A percentile compares a stretch with the other conserved stretches of the same genome.
Conservation (phyloP, 2,329 filamentous ascomycete species). For the Drechslerella stenobrocha region DNA sequence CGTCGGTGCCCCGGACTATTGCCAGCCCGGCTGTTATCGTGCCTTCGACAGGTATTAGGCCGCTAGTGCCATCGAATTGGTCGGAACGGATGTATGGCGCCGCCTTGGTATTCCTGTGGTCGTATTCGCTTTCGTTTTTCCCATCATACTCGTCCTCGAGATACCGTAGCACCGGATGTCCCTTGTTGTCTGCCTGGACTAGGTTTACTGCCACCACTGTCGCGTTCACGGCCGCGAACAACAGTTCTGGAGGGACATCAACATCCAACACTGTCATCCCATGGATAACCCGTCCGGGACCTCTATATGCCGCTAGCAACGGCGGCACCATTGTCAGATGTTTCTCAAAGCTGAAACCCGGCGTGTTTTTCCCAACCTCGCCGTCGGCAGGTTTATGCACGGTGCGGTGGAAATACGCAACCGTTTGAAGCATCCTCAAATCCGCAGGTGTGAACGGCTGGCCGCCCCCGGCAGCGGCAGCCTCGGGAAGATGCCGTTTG, state of each 20-base stretch:
- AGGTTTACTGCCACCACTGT: slow-evolving; percentile 69
- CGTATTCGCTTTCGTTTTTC: background rate
- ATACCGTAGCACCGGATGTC: slow-evolving; percentile 22
- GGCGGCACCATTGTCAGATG: slow-evolving; percentile 65
- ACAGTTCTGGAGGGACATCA: slow-evolving; percentile 62
- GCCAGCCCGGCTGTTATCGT: slow-evolving; percentile 66
- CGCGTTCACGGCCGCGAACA: slow-evolving; percentile 70
- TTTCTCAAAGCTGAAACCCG: slow-evolving; percentile 54
- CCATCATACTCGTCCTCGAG: slow-evolving; percentile 39
- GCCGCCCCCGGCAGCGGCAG: slow-evolving; percentile 54
- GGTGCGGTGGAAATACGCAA: slow-evolving; percentile 72
- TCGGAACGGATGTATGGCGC: slow-evolving; percentile 28
- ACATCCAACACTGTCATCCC: slow-evolving; percentile 71
- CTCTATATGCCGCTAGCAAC: slow-evolving; percentile 66
- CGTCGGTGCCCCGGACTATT: slow-evolving; percentile 71
- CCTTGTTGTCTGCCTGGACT: slow-evolving; percentile 60
- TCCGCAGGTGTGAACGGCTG: slow-evolving; percentile 62
- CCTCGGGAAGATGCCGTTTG: slow-evolving; percentile 19
- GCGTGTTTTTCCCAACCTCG: slow-evolving; percentile 18
- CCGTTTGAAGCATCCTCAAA: slow-evolving; percentile 72
- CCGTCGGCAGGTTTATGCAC: slow-evolving; percentile 8
- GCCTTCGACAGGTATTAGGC: slow-evolving; percentile 63
- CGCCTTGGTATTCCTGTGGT: slow-evolving; percentile 50
- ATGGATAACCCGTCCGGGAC: slow-evolving; percentile 61
- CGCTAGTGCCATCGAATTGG: slow-evolving; percentile 63